phyloP scores from a whole-genome alignment of 1,284 basidiomycete genomes.

The Ceratobasidium sp. region DNA sequence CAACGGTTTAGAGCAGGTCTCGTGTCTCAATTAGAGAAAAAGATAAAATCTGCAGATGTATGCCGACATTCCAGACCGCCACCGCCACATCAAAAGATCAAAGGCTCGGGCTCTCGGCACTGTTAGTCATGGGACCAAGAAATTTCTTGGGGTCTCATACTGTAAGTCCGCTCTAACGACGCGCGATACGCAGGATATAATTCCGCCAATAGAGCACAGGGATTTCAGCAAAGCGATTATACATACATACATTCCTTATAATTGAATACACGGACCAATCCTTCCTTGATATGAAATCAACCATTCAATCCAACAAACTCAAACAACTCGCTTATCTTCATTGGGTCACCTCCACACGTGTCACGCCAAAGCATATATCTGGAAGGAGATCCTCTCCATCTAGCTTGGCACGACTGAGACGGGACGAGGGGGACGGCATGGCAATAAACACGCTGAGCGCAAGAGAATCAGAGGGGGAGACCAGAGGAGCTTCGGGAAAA shows the following conservation, averaged over 20 bases:
- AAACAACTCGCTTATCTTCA: neutral
- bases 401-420: neutral
- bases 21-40: too few relatives aligned
- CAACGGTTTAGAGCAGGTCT: too few relatives aligned
- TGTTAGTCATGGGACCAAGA: neutral
- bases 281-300: too few relatives aligned
- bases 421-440: constrained; percentile 14
- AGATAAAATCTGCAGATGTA: too few relatives aligned
- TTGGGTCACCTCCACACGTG: constrained; percentile 3
- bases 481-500: neutral
- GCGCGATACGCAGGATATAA: too few relatives aligned
- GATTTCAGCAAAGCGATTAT: too few relatives aligned
- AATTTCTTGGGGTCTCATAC: neutral
- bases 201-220: too few relatives aligned
- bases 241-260: neutral
- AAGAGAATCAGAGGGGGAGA: neutral
- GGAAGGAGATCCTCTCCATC: constrained; percentile 10
- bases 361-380: constrained; percentile 24
- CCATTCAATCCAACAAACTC: too few relatives aligned
- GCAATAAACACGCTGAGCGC: constrained; percentile 26
- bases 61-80: neutral
- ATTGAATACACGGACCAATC: neutral
- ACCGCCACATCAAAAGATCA: neutral
- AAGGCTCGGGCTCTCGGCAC: neutral
- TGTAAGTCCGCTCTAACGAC: too few relatives aligned